Conservation (phyloP, 2,329 filamentous ascomycete species). For the Botrytis paeoniae region DNA sequence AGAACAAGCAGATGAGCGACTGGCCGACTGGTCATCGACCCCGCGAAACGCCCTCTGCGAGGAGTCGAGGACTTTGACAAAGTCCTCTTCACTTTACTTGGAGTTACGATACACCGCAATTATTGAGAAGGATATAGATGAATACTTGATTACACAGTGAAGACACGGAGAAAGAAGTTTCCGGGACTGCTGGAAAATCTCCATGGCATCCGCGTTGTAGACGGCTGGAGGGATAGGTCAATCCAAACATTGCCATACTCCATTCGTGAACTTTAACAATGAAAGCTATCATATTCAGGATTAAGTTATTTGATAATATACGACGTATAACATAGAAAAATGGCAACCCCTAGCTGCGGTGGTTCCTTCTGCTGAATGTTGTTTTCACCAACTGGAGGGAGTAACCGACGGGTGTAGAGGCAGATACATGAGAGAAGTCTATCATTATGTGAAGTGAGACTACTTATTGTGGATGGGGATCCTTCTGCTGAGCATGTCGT, state of each 20-base stretch:
- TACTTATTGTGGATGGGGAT: accelerated
- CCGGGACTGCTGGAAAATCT: neutral
- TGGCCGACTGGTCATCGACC: neutral
- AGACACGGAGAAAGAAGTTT: neutral
- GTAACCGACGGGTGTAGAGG: too few species aligned
- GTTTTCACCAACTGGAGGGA: neutral
- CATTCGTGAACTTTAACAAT: neutral
- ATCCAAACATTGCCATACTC: accelerated
- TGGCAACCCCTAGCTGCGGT: neutral
- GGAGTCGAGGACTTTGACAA: neutral
- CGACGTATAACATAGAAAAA: too few species aligned
- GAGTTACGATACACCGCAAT: neutral
- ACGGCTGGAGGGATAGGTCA: neutral
- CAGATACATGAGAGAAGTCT: neutral
- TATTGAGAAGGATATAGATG: accelerated
- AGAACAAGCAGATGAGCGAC: neutral
- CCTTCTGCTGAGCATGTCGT: neutral
- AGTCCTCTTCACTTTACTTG: neutral
- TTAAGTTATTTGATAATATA: too few species aligned
- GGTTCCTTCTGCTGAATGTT: too few species aligned
- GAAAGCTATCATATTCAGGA: neutral
- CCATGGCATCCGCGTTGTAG: accelerated
- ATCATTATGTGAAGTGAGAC: neutral
- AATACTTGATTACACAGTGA: neutral
- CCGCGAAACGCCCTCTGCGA: neutral